phyloP scores from a whole-genome alignment of 345 rosid species.

The Erysimum cheiranthoides region DNA sequence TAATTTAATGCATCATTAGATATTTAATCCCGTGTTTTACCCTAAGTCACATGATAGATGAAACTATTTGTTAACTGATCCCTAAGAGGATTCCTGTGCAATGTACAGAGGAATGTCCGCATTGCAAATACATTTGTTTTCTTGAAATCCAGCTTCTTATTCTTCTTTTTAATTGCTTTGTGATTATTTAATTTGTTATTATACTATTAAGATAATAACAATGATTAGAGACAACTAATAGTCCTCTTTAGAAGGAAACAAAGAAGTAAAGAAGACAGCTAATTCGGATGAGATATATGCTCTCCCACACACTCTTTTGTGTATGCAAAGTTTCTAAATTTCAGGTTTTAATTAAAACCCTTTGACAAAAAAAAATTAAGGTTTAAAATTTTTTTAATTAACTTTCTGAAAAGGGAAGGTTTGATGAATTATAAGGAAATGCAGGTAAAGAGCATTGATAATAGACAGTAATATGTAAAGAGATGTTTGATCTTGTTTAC shows the following conservation, averaged over 20 bases:
- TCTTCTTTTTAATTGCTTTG: slow-evolving; percentile 8
- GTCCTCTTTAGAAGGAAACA: slow-evolving; percentile 35
- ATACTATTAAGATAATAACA: slow-evolving; percentile 11
- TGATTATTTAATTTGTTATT: slow-evolving; percentile 2
- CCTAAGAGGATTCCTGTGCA: slow-evolving; percentile 46
- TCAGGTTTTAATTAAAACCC: not conserved
- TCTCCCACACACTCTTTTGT: slow-evolving; percentile 39
- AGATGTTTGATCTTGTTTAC: not conserved
- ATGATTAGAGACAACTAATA: slow-evolving; percentile 47
- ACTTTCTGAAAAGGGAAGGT: not conserved
- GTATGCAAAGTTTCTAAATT: slow-evolving; percentile 12
- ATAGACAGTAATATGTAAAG: not conserved
- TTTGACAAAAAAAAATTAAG: not conserved
- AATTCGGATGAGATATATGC: slow-evolving; percentile 40
- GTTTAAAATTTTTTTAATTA: not conserved
- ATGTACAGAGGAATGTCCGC: slow-evolving; percentile 47
- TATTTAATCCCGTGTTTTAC: slow-evolving; percentile 38
- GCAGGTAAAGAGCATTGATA: not conserved
- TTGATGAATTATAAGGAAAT: not conserved
- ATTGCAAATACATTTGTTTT: slow-evolving; percentile 20
- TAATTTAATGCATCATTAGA: slow-evolving; percentile 30
- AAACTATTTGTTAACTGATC: slow-evolving; percentile 47
- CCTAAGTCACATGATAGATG: slow-evolving; percentile 30
- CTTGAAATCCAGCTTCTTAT: slow-evolving; percentile 32
- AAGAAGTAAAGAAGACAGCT: slow-evolving; percentile 39